Evolutionary conservation across 140 eudicot species (phyloP), one percentile per base, ranked within the genome.

Genomic region (Bidens hawaiensis): DNA sequence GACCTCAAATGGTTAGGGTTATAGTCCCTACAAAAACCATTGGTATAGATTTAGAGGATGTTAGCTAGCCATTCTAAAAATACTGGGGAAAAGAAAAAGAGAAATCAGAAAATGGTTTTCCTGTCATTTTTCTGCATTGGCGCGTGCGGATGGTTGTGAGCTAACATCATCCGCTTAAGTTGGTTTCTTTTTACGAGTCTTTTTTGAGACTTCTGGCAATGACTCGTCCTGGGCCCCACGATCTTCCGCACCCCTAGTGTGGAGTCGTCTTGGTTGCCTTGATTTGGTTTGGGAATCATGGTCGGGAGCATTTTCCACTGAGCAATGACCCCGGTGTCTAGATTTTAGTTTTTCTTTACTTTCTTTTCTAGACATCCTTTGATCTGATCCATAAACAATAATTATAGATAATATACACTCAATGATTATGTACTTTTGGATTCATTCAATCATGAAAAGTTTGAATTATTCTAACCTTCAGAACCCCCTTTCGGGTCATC

Each of bases 181-280:
- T 8, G 90, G 72, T 68, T 86, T 86, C 80, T 83, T 86, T 73
- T 83, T 54, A 15, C 85, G 78, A 6, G 90, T 46, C 56, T 76
- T 86, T 65, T 63, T 86, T 4, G 90, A 85, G 55, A 74, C 72
- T 48, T 83, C 87, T 0, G 79, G 75, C 18, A 75, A 40, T 4
- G 83, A 66, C 34, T 71, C 79, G 0, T 41, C 51, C 2, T 50
- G 60, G 21, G 65, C 43, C 11, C 26, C 38, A 26, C 74, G 57
- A 18, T 62, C 76, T 41, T 71, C 76, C 1, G 17, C 42, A 67
- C 67, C 58, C 23, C 53, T 24, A 4, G 82, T 71, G 70, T 70
- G 71, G 74, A 65, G 75, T 40, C 83, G 50, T 59, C 74, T 64
- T 0, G 82, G 67, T 14, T 59, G 71, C 78, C 79, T 74, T 67